Evolutionary conservation across 2,329 filamentous ascomycete species (phyloP), one percentile per base, ranked within the genome.

Genomic region (Didymella exigua): DNA sequence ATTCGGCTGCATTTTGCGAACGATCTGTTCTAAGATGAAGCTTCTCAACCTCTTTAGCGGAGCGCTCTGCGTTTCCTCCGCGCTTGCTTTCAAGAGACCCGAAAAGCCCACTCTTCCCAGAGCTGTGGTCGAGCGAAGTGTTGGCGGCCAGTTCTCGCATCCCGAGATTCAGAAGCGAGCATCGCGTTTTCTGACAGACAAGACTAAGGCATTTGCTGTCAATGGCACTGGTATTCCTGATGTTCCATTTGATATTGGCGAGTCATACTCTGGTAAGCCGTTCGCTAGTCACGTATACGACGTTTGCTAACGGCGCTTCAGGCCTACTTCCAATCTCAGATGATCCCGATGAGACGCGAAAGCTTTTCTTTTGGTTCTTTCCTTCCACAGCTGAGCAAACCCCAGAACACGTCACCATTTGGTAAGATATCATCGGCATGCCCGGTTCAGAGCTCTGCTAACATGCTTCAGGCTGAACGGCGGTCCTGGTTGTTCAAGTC

Each of bases 341-440:
- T 31, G 67, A 77, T 14, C 70, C 77, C 0, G 68, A 82, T 31
- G 84, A 84, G 67, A 76, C 74, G 0, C 73, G 80, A 33, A 73
- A 86, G 58, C 70, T 89, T 1, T 89, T 82, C 72, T 89, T 87
- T 66, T 89, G 75, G 75, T 88, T 88, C 76, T 88, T 87, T 53
- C 86, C 86, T 0, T 82, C 84, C 0, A 77, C 77, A 0, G 82
- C 84, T 30, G 68, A 76, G 1, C 68, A 77, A 5, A 78, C 79
- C 0, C 74, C 77, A 0, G 80, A 87, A 43, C 86, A 89, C 57
- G 81, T 89, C 33, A 73, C 85, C 1, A 85, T 89, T 42, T 89
- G 76, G 74, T 69, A 58, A 61, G 60, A 21, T 7, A 16, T 9
- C 13, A 18, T 11, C 5, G n/a, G n/a, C n/a, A n/a, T n/a, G n/a